phyloP scores from a whole-genome alignment of 1,284 basidiomycete species.

The Papiliotrema nemorosa region DNA sequence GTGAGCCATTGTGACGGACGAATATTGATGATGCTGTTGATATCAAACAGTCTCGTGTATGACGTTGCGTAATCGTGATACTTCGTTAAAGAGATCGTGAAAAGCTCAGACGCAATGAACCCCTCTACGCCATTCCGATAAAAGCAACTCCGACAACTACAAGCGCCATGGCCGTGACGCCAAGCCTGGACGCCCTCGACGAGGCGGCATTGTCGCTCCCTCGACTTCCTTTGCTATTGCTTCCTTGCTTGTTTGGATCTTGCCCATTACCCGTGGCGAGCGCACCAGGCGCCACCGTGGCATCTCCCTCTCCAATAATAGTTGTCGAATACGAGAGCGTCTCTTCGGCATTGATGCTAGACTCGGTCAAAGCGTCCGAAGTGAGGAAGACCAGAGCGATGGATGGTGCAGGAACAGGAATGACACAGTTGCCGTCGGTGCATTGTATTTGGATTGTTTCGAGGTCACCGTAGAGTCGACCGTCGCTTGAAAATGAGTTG shows the following conservation, averaged over 20 bases:
- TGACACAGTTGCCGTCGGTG: conserved; percentile 56
- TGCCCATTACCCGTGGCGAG: conserved; percentile 49
- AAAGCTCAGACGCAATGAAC: no score
- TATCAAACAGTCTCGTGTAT: no score
- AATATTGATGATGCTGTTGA: no score
- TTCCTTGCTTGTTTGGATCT: conserved; percentile 19
- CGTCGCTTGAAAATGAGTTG: conserved; percentile 60
- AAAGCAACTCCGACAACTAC: no score
- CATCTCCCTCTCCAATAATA: conserved; percentile 34
- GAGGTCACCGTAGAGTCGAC: conserved; percentile 57
- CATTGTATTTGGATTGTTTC: conserved; percentile 59
- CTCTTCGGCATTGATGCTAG: conserved; percentile 39
- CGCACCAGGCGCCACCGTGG: conserved; percentile 39
- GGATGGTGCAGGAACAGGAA: conserved; percentile 66
- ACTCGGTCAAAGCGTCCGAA: conserved; percentile 51
- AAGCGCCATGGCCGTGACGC: no score
- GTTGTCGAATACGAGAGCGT: conserved; percentile 59
- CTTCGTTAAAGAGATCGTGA: no score
- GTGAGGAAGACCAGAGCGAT: conserved; percentile 69
- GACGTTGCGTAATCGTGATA: no score
- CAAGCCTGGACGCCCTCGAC: no score
- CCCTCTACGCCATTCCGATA: no score
- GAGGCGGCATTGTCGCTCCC: no score
- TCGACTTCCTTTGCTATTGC: conserved; percentile 13
- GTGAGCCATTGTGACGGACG: no score